These are phyloP conservation scores for Halenospora varia DNA, from an alignment of 495 filamentous ascomycete genomes.

Conservation along the genomic window DNA sequence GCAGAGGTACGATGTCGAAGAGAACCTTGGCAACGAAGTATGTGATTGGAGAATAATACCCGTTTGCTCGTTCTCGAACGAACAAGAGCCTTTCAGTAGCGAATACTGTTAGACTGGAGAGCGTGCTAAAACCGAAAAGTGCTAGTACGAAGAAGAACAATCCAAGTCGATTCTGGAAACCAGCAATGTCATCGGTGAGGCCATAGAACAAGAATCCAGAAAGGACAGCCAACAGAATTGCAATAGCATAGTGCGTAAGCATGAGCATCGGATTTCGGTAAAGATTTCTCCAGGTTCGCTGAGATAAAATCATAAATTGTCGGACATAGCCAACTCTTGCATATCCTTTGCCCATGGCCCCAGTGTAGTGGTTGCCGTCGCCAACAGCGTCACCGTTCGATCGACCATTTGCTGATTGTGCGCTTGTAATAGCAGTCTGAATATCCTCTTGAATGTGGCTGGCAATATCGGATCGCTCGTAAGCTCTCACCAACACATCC, in stretches of 20 bases:
- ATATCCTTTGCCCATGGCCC: conserved; percentile 70
- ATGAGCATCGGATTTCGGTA: conserved; percentile 98
- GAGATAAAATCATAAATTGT: conserved; percentile 86
- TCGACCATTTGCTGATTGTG: conserved; percentile 65
- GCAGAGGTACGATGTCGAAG: conserved; percentile 91
- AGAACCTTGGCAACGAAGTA: conserved; percentile 93
- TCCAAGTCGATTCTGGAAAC: conserved; percentile 98
- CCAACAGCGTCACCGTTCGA: conserved; percentile 55
- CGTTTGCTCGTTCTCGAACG: conserved; percentile 91
- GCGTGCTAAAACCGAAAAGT: conserved; percentile 92
- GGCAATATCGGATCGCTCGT: conserved; percentile 74
- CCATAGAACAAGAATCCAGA: conserved; percentile 96
- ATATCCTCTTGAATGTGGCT: conserved; percentile 79
- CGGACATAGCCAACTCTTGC: conserved; percentile 69
- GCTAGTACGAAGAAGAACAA: conserved; percentile 97
- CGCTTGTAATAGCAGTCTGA: conserved; percentile 52
- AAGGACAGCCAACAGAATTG: conserved; percentile 89
- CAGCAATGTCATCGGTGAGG: conserved; percentile 88
- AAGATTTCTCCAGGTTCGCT: conserved; percentile 93
- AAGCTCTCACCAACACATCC: conserved; percentile 73
- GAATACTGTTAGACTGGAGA: conserved; percentile 92
- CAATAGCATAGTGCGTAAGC: conserved; percentile 99
- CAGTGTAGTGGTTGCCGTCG: conserved; percentile 33
- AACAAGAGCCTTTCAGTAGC: conserved; percentile 89
- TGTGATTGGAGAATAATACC: conserved; percentile 95